phyloP scores from a whole-genome alignment of 306 rosid species.

The Quercus agrifolia region DNA sequence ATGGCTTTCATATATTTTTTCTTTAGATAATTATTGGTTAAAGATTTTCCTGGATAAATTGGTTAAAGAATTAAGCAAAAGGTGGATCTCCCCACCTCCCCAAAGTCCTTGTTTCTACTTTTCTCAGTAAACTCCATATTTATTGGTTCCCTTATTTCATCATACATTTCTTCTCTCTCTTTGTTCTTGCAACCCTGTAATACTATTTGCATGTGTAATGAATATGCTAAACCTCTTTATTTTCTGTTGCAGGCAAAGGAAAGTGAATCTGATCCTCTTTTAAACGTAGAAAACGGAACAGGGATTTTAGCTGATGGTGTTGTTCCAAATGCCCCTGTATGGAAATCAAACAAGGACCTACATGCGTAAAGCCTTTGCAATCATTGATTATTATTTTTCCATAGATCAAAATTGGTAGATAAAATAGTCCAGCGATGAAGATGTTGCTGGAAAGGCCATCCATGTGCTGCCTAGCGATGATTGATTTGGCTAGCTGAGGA shows the following conservation, averaged over 20 bases:
- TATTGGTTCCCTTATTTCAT: background rate
- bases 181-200: background rate
- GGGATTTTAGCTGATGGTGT: conserved; percentile 39
- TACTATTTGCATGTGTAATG: background rate
- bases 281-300: conserved; percentile 53
- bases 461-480: background rate
- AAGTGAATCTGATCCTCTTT: conserved; percentile 65
- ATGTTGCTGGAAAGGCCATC: conserved; percentile 45
- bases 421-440: conserved; percentile 41
- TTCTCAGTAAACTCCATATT: background rate
- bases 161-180: no score
- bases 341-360: conserved; percentile 77
- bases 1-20: background rate
- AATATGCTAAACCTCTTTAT: conserved; percentile 1
- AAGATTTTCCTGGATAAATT: background rate
- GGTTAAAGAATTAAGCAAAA: background rate
- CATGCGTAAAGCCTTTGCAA: conserved; percentile 14
- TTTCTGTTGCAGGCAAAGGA: conserved; percentile 53
- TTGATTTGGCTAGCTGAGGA: background rate
- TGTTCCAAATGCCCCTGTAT: conserved; percentile 35
- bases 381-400: background rate
- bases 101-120: background rate
- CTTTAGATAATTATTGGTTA: background rate
- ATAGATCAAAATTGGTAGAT: conserved; percentile 5
- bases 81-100: background rate